phyloP scores from a whole-genome alignment of 2,329 filamentous ascomycete genomes.

The Ascocoryne sarcoides region DNA sequence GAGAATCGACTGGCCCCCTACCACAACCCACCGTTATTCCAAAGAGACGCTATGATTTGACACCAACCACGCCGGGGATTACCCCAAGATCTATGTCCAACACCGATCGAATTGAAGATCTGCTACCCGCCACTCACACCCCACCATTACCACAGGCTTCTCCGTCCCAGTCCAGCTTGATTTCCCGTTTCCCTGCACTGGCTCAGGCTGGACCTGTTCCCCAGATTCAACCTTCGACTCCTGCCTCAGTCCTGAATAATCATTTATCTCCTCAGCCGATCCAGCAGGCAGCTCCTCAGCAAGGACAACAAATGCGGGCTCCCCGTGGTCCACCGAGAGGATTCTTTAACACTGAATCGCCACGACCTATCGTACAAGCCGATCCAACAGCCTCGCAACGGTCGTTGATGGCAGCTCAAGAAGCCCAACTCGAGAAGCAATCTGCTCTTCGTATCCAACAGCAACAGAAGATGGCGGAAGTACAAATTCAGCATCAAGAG shows the following conservation, averaged over 20 bases:
- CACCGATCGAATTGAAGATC: constrained; percentile 36
- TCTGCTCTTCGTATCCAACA: constrained; percentile 21
- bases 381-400: constrained; percentile 18
- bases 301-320: constrained; percentile 6
- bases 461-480: constrained; percentile 16
- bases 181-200: constrained; percentile 24
- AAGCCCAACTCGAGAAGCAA: constrained; percentile 24
- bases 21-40: constrained; percentile 46
- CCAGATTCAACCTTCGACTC: constrained; percentile 19
- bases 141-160: constrained; percentile 19
- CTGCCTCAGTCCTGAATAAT: constrained; percentile 20
- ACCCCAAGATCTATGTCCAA: constrained; percentile 40
- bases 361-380: constrained; percentile 19
- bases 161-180: constrained; percentile 18
- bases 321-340: constrained; percentile 24
- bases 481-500: constrained; percentile 18
- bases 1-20: constrained; percentile 51
- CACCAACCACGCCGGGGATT: constrained; percentile 22
- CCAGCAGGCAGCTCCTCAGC: constrained; percentile 5
- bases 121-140: constrained; percentile 15
- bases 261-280: constrained; percentile 20
- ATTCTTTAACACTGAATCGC: constrained; percentile 20
- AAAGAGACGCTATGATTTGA: constrained; percentile 44
- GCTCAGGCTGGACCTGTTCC: constrained; percentile 27
- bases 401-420: constrained; percentile 22